Evolutionary conservation across 306 rosid genomes (phyloP).

Genomic region (Cotoneaster glaucophyllus): DNA sequence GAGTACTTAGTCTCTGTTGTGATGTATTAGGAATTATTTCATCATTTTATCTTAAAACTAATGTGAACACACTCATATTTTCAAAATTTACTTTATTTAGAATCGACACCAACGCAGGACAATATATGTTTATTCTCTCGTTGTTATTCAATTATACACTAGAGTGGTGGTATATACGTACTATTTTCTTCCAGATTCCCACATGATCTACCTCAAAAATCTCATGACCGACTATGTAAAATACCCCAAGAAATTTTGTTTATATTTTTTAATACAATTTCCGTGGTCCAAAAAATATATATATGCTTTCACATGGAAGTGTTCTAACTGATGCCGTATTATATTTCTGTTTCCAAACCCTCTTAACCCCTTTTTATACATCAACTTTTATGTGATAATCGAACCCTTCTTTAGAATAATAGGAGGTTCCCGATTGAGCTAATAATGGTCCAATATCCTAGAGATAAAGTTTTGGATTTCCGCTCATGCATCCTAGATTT

Average conservation of each 20-base stretch:
- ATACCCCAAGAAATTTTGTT: background rate
- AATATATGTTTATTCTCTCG: background rate
- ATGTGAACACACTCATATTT: background rate
- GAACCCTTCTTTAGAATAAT: background rate
- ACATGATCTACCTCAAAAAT: background rate
- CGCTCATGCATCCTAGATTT: no score
- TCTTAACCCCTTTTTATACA: background rate
- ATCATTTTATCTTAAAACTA: background rate
- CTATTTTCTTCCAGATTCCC: background rate
- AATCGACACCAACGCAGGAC: background rate
- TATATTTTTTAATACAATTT: no score
- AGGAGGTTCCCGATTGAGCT: background rate
- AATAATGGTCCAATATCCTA: no score
- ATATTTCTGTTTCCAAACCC: background rate
- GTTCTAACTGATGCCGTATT: background rate
- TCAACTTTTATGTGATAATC: background rate
- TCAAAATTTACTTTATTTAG: background rate
- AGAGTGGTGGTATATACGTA: background rate
- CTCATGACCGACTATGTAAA: background rate
- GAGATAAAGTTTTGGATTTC: no score
- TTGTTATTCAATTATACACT: background rate
- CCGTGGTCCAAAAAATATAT: background rate
- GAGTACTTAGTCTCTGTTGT: background rate
- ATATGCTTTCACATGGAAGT: background rate
- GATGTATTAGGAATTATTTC: background rate